phyloP scores from a whole-genome alignment of 1,284 basidiomycete species.

The Lentinula novae-zelandiae region DNA sequence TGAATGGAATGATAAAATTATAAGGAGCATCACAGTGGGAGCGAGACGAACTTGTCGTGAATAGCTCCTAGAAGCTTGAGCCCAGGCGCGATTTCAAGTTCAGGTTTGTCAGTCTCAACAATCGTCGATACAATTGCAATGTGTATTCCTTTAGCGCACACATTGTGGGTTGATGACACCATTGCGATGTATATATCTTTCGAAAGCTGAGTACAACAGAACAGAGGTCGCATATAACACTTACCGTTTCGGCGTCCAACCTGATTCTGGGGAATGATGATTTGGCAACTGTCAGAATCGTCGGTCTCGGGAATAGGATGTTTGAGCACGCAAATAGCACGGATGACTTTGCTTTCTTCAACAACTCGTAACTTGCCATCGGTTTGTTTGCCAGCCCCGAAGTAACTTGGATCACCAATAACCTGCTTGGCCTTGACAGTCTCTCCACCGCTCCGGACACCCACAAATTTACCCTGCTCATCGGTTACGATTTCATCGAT shows the following conservation, averaged over 20 bases:
- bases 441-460: slow-evolving; percentile 88
- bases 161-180: slow-evolving; percentile 96
- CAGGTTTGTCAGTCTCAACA: slow-evolving; percentile 93
- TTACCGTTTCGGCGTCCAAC: slow-evolving; percentile 90
- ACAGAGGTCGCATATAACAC: slow-evolving; percentile 20
- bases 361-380: slow-evolving; percentile 83
- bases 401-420: slow-evolving; percentile 98
- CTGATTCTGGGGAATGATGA: slow-evolving; percentile 99
- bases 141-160: slow-evolving; percentile 93
- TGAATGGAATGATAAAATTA: slow-evolving; percentile 29
- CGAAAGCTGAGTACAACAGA: slow-evolving; percentile 10
- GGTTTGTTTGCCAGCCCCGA: slow-evolving; percentile 70
- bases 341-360: slow-evolving; percentile 92
- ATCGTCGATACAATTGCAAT: slow-evolving; percentile 98
- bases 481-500: slow-evolving; percentile 91
- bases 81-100: slow-evolving; percentile 89
- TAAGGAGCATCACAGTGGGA: neutral
- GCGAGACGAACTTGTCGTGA: slow-evolving; percentile 80
- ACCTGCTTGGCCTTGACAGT: slow-evolving; percentile 97
- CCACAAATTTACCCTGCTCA: slow-evolving; percentile 85
- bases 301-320: slow-evolving; percentile 99
- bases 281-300: slow-evolving; percentile 91
- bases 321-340: slow-evolving; percentile 97
- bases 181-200: slow-evolving; percentile 98
- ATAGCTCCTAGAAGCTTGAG: slow-evolving; percentile 92